A percentile compares a stretch with the other conserved stretches of the same genome.
Conservation (phyloP, 352 stramenopile genomes). For the Globisporangium parvum region DNA sequence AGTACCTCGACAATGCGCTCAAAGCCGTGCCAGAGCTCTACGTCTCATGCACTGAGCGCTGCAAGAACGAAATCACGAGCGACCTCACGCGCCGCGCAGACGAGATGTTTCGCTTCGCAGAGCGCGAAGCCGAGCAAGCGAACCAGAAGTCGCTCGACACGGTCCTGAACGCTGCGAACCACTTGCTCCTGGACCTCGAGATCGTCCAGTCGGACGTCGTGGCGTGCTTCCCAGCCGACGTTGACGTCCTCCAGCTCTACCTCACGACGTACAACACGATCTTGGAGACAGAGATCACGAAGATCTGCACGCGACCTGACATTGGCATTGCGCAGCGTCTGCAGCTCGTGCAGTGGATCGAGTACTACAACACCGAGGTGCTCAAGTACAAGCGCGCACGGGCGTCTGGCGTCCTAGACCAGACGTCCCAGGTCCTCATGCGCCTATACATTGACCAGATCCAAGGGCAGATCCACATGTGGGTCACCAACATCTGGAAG, state of each 20-base stretch:
- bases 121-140: slow-evolving; percentile 37
- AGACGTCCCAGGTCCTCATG: slow-evolving; percentile 72
- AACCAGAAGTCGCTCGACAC: slow-evolving; percentile 57
- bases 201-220: slow-evolving; percentile 70
- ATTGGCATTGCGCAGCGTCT: slow-evolving; percentile 68
- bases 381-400: slow-evolving; percentile 77
- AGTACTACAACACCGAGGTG: slow-evolving; percentile 86
- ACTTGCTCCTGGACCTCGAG: slow-evolving; percentile 75
- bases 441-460: slow-evolving; percentile 70
- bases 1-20: slow-evolving; percentile 68
- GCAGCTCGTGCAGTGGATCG: slow-evolving; percentile 84
- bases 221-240: slow-evolving; percentile 59
- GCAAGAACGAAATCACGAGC: slow-evolving; percentile 54
- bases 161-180: slow-evolving; percentile 59
- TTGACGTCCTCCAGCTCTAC: slow-evolving; percentile 80
- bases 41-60: slow-evolving; percentile 40
- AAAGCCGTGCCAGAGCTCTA: slow-evolving; percentile 38
- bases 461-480: slow-evolving; percentile 70
- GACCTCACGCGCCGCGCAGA: slow-evolving; percentile 45
- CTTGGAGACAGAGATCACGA: slow-evolving; percentile 62
- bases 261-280: slow-evolving; percentile 70
- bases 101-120: slow-evolving; percentile 58
- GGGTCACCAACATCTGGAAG: slow-evolving; percentile 84
- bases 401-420: slow-evolving; percentile 58
- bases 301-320: slow-evolving; percentile 48